Base-by-base conservation (phyloP, 2,329 filamentous ascomycete genomes). In the Curvularia sp. region DNA sequence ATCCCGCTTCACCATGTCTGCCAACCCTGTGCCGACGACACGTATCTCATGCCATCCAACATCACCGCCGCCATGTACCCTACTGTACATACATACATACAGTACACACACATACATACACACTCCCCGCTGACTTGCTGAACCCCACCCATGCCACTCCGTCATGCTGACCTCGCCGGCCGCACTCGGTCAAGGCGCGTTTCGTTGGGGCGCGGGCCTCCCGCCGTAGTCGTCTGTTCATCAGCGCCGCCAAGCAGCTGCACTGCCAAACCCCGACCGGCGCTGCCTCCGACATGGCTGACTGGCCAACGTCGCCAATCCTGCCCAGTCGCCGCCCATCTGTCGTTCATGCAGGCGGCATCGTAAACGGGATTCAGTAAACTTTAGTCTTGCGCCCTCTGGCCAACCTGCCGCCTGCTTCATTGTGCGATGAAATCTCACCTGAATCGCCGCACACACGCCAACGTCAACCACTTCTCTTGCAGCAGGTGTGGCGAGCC, bases 401-500 rank as follows among this genome's bases (percentile, higher is more conserved):
- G 7, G 13, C 45, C 32, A 49, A 23, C 39, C 38, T 13, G 27
- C 48, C 30, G 55, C 28, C 36, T 19, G 27, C 13, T 28, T 27
- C 51, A 6, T 36, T 15, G n/a, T n/a, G n/a, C n/a, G n/a, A n/a
- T n/a, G n/a, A n/a, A 21, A n/a, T 49, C 50, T 38, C 23, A 49
- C 43, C 50, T 58, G 55, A 45, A 46, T 54, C 43, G 49, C 23
- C 41, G 12, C 38, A 23, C 28, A 49, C 36, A 13, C 55, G 28
- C 27, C 41, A 38, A 15, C 36, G 47, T 48, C 36, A 46, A 42
- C 39, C 28, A 21, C 41, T 3, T 45, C 55, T 49, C 48, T 56
- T 56, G 55, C 6, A 70, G 68, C 41, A 70, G 49, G 63, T 70
- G 42, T 65, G 60, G 64, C 68, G 64, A 71, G 60, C 55, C 47